Evolutionary conservation across 2,329 filamentous ascomycete genomes (phyloP), one percentile per base, ranked within the genome.

Genomic region (Orbilia javanica): DNA sequence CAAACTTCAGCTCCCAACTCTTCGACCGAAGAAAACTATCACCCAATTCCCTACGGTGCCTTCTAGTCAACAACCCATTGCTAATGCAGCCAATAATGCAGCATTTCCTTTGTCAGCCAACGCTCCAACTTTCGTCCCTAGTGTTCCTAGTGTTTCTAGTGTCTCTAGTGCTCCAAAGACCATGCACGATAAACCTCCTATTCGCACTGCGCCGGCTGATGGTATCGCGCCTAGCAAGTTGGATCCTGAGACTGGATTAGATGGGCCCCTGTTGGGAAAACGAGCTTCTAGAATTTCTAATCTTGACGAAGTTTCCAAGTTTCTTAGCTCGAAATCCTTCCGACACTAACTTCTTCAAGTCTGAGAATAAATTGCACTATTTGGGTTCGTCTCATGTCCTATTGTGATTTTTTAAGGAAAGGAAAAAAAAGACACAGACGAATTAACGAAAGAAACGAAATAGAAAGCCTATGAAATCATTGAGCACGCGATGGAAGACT

Each of bases 241-340:
- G 3, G 46, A 65, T 10, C 7, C 7, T 25, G 34, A 42, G 13
- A n/a, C 48, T 8, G 42, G 18, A 27, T 7, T 25, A 29, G 53
- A 46, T 31, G 34, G 50, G 20, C 74, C 67, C 22, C 67, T 62
- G 20, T 27, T 57, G 27, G 72, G 67, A 34, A 78, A 72, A 36
- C 60, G 62, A 48, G 74, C 67, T 22, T 46, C 74, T 4, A 72
- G 74, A 25, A 20, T 78, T 25, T 31, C 66, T 27, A 57, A 67
- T 36, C 48, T 66, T 27, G 46, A 53, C 4, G 36, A 62, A 1
- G 34, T 25, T 8, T 7, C 18, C 3, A 25, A 42, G 34, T 42
- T 42, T 22, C 55, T 60, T 31, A 20, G 55, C 18, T 39, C 55
- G 11, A 25, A 13, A 20, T 27, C 55, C 2, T 4, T n/a, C 1